Base-by-base conservation (phyloP, 352 stramenopile genomes). In the Phytophthora pistaciae region DNA sequence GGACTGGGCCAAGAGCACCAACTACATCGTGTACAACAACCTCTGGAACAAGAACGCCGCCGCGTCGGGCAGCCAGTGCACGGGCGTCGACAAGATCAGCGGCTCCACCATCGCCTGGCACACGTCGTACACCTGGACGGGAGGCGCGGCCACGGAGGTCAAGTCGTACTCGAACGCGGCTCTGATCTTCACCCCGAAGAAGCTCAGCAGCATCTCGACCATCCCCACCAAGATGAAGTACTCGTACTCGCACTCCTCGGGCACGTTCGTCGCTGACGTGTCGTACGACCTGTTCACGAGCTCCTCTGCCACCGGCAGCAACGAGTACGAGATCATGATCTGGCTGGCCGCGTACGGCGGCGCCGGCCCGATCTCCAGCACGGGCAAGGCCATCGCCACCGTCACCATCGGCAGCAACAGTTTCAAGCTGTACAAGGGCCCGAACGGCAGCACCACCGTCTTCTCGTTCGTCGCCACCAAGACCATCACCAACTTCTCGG, bases 11-110 rank as follows among this genome's bases (percentile, higher is more conserved):
- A 76, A 72, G 27, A 64, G 65, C 31, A 72, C 60, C 29, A 75
- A 80, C 44, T 85, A 77, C 75, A 85, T 79, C 31, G 59, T 85
- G 31, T 85, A 85, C 75, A 85, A 85, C 72, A 73, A 85, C 60
- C 65, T 85, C n/a, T 85, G 78, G 78, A 78, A 78, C 66, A 66
- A 68, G 62, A 68, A 66, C 44, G 44, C 66, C 5, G 71, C 75
- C 21, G 71, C 72, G 4, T 83, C 78, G 1, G 78, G 78, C 68
- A 79, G 65, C 57, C 78, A 85, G 57, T 85, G 78, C 64, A 85
- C 78, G 27, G 78, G 78, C 9, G 74, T 82, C 14, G 72, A 81
- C 66, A 79, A 74, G 60, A 46, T 70, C 25, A 77, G 36, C 52
- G 72, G 72, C 57, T 72, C 63, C 36, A 73, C 66, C 8, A 68